A percentile compares a stretch with the other conserved stretches of the same genome.
phyloP scores from a whole-genome alignment of 306 rosid genomes.

The Astragalus membranaceus region DNA sequence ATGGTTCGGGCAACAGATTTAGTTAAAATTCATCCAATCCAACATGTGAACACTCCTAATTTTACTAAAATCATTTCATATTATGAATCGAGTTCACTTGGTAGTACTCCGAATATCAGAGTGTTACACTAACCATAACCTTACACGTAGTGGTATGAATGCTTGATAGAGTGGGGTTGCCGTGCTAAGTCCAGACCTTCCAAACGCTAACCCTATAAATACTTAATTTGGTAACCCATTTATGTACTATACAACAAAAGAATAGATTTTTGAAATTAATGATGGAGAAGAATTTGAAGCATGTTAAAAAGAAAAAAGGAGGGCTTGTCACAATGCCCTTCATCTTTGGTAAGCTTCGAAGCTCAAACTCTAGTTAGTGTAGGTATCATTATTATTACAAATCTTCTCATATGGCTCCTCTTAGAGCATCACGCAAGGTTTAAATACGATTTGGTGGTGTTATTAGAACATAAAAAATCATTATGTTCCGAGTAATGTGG shows the following conservation, averaged over 20 bases:
- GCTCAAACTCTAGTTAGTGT: background rate
- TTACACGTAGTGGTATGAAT: constrained; percentile 23
- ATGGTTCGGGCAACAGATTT: too few species aligned
- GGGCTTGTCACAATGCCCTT: constrained; percentile 92
- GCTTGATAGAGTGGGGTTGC: background rate
- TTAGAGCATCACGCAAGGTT: too few species aligned
- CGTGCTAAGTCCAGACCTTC: background rate
- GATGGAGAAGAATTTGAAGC: constrained; percentile 38
- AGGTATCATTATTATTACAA: background rate
- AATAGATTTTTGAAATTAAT: constrained; percentile 4
- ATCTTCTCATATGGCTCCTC: background rate
- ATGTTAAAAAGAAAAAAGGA: constrained; percentile 47
- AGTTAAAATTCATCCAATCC: too few species aligned
- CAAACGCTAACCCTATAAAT: constrained; percentile 36
- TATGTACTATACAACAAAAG: background rate
- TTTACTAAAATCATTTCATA: too few species aligned
- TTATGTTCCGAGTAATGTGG: too few species aligned
- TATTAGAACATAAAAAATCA: too few species aligned
- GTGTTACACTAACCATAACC: too few species aligned
- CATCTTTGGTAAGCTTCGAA: constrained; percentile 62
- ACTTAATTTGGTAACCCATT: constrained; percentile 12
- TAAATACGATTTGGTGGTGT: too few species aligned
- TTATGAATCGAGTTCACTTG: too few species aligned
- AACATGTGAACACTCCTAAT: too few species aligned
- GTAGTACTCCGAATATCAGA: too few species aligned